These are phyloP conservation scores for Sporothrix dimorphospora DNA, from an alignment of 2,329 filamentous ascomycete species.

Conservation along the genomic window DNA sequence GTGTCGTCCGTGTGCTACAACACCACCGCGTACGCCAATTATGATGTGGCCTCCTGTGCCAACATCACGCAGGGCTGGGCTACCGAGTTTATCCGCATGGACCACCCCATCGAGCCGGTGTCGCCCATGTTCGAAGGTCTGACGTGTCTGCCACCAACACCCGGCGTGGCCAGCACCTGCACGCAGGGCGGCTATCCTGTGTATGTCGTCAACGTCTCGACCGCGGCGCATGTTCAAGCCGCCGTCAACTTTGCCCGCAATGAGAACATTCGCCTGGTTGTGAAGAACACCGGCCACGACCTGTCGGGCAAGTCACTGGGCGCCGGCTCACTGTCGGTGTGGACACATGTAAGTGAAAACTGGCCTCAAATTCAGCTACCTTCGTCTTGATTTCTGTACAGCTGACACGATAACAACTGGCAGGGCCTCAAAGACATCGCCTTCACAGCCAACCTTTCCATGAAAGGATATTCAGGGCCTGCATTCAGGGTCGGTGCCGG, in stretches of 20 bases:
- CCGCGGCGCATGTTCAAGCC: conserved; percentile 37
- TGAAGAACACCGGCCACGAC: conserved; percentile 62
- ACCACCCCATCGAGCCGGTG: conserved; percentile 46
- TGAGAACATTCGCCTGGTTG: conserved; percentile 55
- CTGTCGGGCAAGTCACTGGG: conserved; percentile 64
- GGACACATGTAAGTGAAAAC: conserved; percentile 56
- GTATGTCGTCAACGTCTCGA: conserved; percentile 38
- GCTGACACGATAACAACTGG: background rate
- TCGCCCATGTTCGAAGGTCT: conserved; percentile 45
- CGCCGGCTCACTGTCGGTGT: conserved; percentile 59
- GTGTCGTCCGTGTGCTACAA: conserved; percentile 26
- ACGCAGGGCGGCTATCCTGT: conserved; percentile 19
- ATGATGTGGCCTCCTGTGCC: conserved; percentile 10
- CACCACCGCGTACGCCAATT: conserved; percentile 20
- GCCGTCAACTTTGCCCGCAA: conserved; percentile 47
- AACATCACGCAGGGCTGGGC: conserved; percentile 19
- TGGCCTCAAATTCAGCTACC: too few species aligned
- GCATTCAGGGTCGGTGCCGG: conserved; percentile 53
- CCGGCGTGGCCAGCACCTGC: conserved; percentile 22
- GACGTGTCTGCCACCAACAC: conserved; percentile 41
- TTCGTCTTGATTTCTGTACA: too few species aligned
- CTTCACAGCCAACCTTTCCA: conserved; percentile 52
- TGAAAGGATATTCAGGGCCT: conserved; percentile 35
- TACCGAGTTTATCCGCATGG: conserved; percentile 23
- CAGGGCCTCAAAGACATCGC: conserved; percentile 33